Percentiles rank a stretch among this genome's conserved stretches.
Conservation (phyloP, 495 filamentous ascomycete species). For the Thozetella sp. region DNA sequence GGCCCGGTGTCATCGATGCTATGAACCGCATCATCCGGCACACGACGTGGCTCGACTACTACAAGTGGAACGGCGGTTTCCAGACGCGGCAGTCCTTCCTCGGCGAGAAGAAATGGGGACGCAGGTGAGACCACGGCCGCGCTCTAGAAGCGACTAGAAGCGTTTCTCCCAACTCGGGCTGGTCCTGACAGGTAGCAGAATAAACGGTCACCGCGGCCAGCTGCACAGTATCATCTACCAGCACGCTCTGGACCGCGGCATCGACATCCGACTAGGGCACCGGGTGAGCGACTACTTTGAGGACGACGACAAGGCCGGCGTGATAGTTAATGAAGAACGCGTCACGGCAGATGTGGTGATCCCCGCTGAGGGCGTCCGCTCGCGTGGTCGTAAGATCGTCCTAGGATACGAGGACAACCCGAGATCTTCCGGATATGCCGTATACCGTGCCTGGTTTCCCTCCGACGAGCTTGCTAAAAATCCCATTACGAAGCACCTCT, state of each 20-base stretch:
- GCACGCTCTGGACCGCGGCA: conserved; percentile 55
- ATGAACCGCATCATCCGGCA: conserved; percentile 53
- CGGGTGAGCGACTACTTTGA: conserved; percentile 65
- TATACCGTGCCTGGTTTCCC: conserved; percentile 62
- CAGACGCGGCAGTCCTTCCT: conserved; percentile 29
- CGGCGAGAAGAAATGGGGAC: conserved; percentile 25
- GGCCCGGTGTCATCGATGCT: conserved; percentile 47
- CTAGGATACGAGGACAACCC: conserved; percentile 65
- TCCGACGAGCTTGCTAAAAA: conserved; percentile 62
- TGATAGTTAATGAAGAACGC: conserved; percentile 50
- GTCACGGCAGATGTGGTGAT: conserved; percentile 59
- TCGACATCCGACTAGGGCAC: conserved; percentile 55
- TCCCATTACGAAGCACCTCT: conserved; percentile 59
- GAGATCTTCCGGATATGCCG: conserved; percentile 60
- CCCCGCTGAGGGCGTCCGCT: conserved; percentile 65
- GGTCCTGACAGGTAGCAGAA: conserved; percentile 3
- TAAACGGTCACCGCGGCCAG: conserved; percentile 66
- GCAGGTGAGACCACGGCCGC: conserved; percentile 12
- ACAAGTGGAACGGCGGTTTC: conserved; percentile 29
- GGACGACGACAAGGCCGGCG: conserved; percentile 52
- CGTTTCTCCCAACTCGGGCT: not conserved
- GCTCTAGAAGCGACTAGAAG: no score
- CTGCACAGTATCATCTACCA: conserved; percentile 62
- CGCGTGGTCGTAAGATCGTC: conserved; percentile 59
- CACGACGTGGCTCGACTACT: conserved; percentile 31